These are phyloP conservation scores for Saturnispora serradocipensis DNA, from an alignment of 805 yeast genomes.

Conservation along the genomic window DNA sequence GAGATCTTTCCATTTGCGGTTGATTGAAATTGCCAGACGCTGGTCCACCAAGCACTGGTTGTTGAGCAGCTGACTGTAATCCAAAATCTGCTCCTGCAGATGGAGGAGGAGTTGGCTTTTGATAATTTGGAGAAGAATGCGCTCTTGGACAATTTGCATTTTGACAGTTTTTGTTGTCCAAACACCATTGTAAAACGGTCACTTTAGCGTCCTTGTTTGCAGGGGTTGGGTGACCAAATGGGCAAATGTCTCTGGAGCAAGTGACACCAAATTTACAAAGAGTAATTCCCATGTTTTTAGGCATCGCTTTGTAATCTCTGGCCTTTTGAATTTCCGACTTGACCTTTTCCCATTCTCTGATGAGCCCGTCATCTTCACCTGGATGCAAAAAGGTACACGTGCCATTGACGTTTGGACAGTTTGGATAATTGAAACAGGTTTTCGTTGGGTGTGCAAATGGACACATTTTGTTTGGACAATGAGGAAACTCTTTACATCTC, in stretches of 20 bases:
- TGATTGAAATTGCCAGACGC: neutral
- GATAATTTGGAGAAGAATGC: slow-evolving; percentile 65
- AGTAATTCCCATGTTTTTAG: slow-evolving; percentile 34
- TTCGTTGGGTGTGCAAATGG: slow-evolving; percentile 73
- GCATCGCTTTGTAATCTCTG: slow-evolving; percentile 7
- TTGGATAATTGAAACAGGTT: slow-evolving; percentile 63
- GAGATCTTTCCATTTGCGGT: slow-evolving; percentile 34
- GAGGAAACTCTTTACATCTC: slow-evolving; percentile 64
- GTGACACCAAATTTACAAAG: slow-evolving; percentile 69
- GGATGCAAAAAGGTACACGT: slow-evolving; percentile 81
- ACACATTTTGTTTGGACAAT: slow-evolving; percentile 59
- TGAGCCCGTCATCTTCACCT: slow-evolving; percentile 68
- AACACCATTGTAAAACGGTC: slow-evolving; percentile 65
- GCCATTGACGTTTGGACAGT: slow-evolving; percentile 71
- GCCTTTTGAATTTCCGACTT: slow-evolving; percentile 24
- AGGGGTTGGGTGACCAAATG: slow-evolving; percentile 89
- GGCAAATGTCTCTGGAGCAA: slow-evolving; percentile 73
- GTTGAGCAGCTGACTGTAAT: neutral
- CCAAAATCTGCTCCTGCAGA: slow-evolving; percentile 12
- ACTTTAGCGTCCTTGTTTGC: slow-evolving; percentile 69
- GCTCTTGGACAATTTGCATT: slow-evolving; percentile 60
- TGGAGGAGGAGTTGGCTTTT: slow-evolving; percentile 19
- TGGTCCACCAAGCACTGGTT: neutral
- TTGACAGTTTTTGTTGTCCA: slow-evolving; percentile 54
- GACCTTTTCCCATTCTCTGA: slow-evolving; percentile 57